Percentiles rank a stretch among this genome's conserved stretches.
Evolutionary conservation across 2,329 filamentous ascomycete species (phyloP).

Genomic region (Fusarium floridanum): DNA sequence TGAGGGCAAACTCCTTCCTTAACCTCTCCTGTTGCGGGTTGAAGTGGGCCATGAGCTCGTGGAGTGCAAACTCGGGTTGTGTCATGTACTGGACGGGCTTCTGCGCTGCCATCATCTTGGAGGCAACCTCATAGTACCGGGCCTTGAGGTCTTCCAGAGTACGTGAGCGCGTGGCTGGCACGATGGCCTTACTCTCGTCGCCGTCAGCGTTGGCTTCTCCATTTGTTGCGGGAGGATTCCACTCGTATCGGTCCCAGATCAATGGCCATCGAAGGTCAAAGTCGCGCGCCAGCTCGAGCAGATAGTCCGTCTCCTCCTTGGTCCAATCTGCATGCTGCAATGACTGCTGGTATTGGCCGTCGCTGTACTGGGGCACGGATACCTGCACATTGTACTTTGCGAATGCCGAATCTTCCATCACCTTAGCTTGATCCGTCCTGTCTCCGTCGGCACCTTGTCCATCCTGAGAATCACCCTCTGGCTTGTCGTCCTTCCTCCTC

Average conservation of each 20-base stretch:
- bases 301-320: conserved; percentile 92
- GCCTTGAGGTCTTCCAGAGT: conserved; percentile 92
- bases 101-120: conserved; percentile 83
- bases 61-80: conserved; percentile 81
- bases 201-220: conserved; percentile 60
- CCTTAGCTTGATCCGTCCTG: conserved; percentile 36
- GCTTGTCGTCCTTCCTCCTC: conserved; percentile 72
- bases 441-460: conserved; percentile 46
- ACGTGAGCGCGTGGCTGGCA: conserved; percentile 67
- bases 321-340: conserved; percentile 85
- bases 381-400: conserved; percentile 90
- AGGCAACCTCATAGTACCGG: conserved; percentile 89
- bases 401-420: conserved; percentile 74
- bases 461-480: conserved; percentile 50
- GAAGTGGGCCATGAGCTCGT: conserved; percentile 89
- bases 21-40: conserved; percentile 82
- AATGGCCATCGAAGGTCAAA: conserved; percentile 92
- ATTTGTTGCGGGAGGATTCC: conserved; percentile 61
- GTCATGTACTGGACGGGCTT: conserved; percentile 91
- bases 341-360: conserved; percentile 85
- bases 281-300: conserved; percentile 80
- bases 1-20: conserved; percentile 87
- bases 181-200: conserved; percentile 65
- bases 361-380: conserved; percentile 83
- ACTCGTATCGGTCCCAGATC: conserved; percentile 94